Evolutionary conservation across 2,329 filamentous ascomycete species (phyloP).

Genomic region (Gaeumannomyces tritici): DNA sequence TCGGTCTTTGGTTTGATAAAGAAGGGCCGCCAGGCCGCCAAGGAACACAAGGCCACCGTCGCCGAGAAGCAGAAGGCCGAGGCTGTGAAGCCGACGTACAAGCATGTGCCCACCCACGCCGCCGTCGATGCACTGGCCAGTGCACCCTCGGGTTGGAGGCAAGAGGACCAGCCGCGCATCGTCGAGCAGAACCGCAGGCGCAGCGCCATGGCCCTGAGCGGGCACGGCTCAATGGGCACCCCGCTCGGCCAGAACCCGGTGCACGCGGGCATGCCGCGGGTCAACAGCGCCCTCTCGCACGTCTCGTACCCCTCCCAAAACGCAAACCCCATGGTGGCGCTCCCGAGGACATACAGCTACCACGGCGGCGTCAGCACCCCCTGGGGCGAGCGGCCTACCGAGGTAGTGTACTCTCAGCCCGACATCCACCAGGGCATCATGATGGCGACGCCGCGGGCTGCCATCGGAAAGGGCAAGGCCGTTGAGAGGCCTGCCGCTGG

Average conservation of each 20-base stretch:
- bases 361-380: conserved; percentile 23
- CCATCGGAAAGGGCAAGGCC: conserved; percentile 33
- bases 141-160: conserved; percentile 41
- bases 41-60: conserved; percentile 40
- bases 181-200: conserved; percentile 39
- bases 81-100: conserved; percentile 36
- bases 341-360: conserved; percentile 9
- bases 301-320: conserved; percentile 7
- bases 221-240: conserved; percentile 9
- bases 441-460: conserved; percentile 7
- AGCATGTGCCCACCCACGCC: conserved; percentile 53
- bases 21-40: conserved; percentile 42
- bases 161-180: conserved; percentile 35
- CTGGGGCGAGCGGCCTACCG: conserved; percentile 18
- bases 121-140: conserved; percentile 46
- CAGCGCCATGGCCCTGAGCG: conserved; percentile 34
- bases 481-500: conserved; percentile 17
- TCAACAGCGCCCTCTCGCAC: conserved; percentile 17
- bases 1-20: conserved; percentile 47
- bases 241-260: conserved; percentile 15
- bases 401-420: conserved; percentile 18
- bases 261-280: conserved; percentile 32
- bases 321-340: conserved; percentile 5
- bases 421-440: conserved; percentile 1
- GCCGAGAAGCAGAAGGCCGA: conserved; percentile 36